Conservation (phyloP, 257 asterid species). For the Striga asiatica region DNA sequence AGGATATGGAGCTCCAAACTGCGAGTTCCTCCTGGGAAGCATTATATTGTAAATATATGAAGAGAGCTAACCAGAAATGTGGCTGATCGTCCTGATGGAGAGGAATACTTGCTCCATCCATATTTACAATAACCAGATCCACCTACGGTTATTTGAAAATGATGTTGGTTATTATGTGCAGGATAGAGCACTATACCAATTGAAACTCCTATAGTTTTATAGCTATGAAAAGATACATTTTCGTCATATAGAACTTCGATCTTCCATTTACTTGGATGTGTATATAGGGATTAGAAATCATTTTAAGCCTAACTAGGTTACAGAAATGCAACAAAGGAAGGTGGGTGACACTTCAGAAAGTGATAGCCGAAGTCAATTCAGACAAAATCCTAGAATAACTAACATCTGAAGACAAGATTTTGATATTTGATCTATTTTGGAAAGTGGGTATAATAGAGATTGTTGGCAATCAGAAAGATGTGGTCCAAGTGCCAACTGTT, state of each 20-base stretch:
- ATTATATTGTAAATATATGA: constrained; percentile 7
- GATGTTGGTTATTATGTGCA: background rate
- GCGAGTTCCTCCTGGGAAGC: constrained; percentile 11
- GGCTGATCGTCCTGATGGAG: constrained; percentile 95
- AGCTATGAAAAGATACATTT: background rate
- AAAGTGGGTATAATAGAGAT: background rate
- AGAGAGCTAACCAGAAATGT: constrained; percentile 69
- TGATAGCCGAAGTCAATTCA: background rate
- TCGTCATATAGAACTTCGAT: background rate
- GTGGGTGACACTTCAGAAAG: no score
- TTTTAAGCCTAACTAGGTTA: no score
- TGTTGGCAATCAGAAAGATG: background rate
- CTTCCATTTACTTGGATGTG: no score
- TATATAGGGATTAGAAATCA: no score
- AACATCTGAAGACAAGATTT: background rate
- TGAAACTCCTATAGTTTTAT: constrained; percentile 2
- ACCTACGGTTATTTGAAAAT: constrained; percentile 29
- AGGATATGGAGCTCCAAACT: constrained; percentile 16
- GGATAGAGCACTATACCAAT: background rate
- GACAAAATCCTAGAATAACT: background rate
- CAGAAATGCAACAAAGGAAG: no score
- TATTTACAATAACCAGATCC: constrained; percentile 97
- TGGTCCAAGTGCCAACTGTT: background rate
- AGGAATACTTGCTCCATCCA: constrained; percentile 90
- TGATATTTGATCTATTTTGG: background rate